Percentiles rank a stretch among this genome's conserved stretches.
Conservation (phyloP, 169 alveolate species). For the Plasmodium yoelii region DNA sequence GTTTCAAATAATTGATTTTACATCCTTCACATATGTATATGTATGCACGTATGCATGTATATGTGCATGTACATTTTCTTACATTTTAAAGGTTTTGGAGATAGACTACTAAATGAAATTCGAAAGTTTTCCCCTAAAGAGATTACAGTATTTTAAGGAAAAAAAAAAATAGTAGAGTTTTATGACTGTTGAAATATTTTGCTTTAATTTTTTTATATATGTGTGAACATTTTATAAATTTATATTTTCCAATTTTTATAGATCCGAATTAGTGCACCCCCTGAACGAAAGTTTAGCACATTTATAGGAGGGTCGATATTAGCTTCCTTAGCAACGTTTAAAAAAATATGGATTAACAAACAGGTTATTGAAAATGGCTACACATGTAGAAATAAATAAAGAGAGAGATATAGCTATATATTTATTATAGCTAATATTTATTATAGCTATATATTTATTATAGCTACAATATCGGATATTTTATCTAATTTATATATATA, state of each 20-base stretch:
- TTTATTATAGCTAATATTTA: no score
- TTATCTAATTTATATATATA: background rate
- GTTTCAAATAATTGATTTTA: constrained; percentile 5
- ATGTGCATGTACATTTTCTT: background rate
- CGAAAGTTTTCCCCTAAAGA: constrained; percentile 86
- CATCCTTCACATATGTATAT: background rate
- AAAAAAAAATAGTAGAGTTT: background rate
- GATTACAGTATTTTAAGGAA: constrained; percentile 33
- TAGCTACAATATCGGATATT: background rate
- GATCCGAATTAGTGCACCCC: constrained; percentile 76
- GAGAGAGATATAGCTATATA: no score
- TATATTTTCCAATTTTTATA: background rate
- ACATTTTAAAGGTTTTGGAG: constrained; percentile 77
- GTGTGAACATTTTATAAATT: background rate
- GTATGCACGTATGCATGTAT: no score
- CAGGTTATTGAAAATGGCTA: constrained; percentile 7
- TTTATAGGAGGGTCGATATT: constrained; percentile 71
- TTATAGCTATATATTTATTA: no score
- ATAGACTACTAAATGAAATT: constrained; percentile 82
- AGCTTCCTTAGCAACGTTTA: constrained; percentile 67
- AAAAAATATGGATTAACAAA: constrained; percentile 65
- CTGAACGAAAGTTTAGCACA: constrained; percentile 70
- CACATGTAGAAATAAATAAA: no score
- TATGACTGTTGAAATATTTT: background rate
- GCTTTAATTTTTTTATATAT: background rate